phyloP scores from a whole-genome alignment of 192 early-diverging fungal species.

The Lobosporangium transversale region DNA sequence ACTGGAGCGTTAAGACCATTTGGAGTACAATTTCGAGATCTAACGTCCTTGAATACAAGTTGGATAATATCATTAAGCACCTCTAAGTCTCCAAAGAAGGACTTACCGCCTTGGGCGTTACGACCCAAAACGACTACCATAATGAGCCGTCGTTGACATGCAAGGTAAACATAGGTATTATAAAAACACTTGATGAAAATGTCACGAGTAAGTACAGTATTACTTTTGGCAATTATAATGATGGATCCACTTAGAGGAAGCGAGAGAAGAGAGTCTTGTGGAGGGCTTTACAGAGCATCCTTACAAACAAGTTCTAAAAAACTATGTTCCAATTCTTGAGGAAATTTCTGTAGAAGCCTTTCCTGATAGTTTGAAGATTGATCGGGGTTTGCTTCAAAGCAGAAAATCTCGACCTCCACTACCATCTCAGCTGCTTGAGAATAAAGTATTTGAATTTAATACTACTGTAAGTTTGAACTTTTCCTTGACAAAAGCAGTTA shows the following conservation, averaged over 20 bases:
- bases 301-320: not conserved
- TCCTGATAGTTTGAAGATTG: not conserved
- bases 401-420: too few relatives aligned
- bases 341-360: not conserved
- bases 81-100: conserved; percentile 1
- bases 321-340: not conserved
- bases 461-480: too few relatives aligned
- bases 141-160: not conserved
- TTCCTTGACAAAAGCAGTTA: too few relatives aligned
- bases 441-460: not conserved
- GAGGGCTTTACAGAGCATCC: not conserved
- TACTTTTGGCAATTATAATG: not conserved
- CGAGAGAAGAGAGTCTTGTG: not conserved
- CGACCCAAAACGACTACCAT: conserved; percentile 7
- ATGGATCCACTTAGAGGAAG: not conserved
- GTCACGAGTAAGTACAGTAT: too few relatives aligned
- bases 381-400: not conserved
- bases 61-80: not conserved
- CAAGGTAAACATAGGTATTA: too few relatives aligned
- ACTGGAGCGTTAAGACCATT: not conserved
- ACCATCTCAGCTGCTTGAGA: not conserved
- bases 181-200: too few relatives aligned
- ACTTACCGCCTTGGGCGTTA: not conserved
- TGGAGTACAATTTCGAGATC: conserved; percentile 4
- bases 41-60: not conserved